A percentile compares a stretch with the other conserved stretches of the same genome.
Evolutionary conservation across 805 yeast genomes (phyloP).

Genomic region (Starmera amethionina): DNA sequence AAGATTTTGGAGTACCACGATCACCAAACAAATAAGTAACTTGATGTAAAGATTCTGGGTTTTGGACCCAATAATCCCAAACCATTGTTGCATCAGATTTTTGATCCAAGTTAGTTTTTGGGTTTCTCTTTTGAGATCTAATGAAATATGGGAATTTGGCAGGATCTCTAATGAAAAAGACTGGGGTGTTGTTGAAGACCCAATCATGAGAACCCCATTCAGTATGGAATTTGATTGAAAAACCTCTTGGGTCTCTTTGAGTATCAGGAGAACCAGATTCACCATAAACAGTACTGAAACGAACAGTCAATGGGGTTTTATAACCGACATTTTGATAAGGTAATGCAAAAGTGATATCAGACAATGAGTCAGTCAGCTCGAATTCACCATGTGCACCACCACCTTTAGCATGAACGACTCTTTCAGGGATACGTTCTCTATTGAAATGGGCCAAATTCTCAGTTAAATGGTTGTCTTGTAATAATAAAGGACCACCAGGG

Average conservation of each 20-base stretch:
- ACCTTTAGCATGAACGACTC: slow-evolving; percentile 62
- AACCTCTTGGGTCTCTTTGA: slow-evolving; percentile 64
- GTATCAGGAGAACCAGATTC: slow-evolving; percentile 59
- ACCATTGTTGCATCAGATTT: slow-evolving; percentile 36
- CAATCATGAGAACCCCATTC: slow-evolving; percentile 63
- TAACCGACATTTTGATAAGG: slow-evolving; percentile 32
- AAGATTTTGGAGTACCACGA: slow-evolving; percentile 48
- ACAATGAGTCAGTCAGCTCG: slow-evolving; percentile 47
- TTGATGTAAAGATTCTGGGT: slow-evolving; percentile 50
- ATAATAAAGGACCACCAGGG: slow-evolving; percentile 45
- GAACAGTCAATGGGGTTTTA: slow-evolving; percentile 29
- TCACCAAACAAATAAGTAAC: slow-evolving; percentile 47
- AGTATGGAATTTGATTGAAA: slow-evolving; percentile 54
- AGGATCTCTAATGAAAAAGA: slow-evolving; percentile 57
- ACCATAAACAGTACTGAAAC: slow-evolving; percentile 65
- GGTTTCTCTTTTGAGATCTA: slow-evolving; percentile 64
- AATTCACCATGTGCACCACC: slow-evolving; percentile 54
- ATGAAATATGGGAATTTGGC: slow-evolving; percentile 54
- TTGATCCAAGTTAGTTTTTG: slow-evolving; percentile 36
- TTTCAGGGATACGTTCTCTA: slow-evolving; percentile 50
- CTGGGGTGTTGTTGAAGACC: slow-evolving; percentile 68
- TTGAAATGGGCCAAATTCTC: slow-evolving; percentile 52
- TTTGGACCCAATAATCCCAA: slow-evolving; percentile 50
- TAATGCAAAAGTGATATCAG: slow-evolving; percentile 37
- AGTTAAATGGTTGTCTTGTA: slow-evolving; percentile 49